phyloP scores from a whole-genome alignment of 176 grass and related monocot genomes.

The Saccharum officinarum region DNA sequence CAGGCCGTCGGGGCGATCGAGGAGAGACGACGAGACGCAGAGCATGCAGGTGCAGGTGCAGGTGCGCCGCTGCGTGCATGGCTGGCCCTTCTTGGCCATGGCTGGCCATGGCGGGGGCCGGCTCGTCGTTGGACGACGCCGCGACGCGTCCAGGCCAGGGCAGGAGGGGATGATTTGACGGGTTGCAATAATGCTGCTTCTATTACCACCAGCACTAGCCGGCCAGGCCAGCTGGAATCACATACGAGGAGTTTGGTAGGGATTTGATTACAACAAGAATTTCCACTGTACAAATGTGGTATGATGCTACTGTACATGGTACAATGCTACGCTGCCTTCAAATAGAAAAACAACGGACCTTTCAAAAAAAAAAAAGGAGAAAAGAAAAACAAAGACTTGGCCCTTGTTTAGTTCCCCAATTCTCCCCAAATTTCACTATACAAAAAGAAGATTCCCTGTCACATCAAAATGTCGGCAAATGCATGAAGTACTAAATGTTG shows the following conservation, averaged over 20 bases:
- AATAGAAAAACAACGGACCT: not conserved
- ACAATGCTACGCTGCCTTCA: not conserved
- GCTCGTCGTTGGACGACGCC: not conserved
- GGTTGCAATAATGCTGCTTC: slow-evolving; percentile 41
- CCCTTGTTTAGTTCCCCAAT: too few species aligned
- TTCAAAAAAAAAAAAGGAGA: too few species aligned
- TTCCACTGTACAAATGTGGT: not conserved
- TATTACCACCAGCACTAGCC: not conserved
- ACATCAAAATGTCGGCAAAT: too few species aligned
- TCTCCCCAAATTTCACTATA: too few species aligned
- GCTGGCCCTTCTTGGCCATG: too few species aligned
- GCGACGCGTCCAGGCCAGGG: not conserved
- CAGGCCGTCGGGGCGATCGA: not conserved
- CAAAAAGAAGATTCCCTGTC: too few species aligned
- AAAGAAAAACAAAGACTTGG: not conserved
- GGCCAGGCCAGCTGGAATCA: too few species aligned
- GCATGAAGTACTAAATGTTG: too few species aligned
- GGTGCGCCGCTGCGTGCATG: not conserved
- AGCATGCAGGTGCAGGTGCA: not conserved
- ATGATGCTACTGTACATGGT: too few species aligned
- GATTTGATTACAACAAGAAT: not conserved
- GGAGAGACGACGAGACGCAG: not conserved
- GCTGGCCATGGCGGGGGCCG: slow-evolving; percentile 1
- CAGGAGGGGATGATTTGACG: slow-evolving; percentile 43
- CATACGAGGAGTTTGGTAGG: too few species aligned